Conservation (phyloP, 495 filamentous ascomycete genomes). For the Baudoinia panamericana region DNA sequence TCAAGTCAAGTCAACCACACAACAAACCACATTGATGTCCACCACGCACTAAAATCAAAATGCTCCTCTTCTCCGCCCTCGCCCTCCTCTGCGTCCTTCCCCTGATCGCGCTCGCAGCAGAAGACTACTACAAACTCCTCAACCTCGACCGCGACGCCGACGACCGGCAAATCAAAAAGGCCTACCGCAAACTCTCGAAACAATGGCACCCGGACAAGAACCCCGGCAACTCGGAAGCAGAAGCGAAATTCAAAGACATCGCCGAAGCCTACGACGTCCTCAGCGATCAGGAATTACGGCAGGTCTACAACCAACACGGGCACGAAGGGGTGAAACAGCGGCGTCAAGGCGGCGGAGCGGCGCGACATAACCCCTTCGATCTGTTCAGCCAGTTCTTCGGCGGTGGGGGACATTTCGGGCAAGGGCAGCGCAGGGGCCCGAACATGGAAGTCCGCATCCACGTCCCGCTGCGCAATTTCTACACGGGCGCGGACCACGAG, state of each 20-base stretch:
- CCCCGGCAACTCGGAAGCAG: constrained; percentile 65
- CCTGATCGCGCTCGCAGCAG: constrained; percentile 41
- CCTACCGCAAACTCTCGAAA: constrained; percentile 84
- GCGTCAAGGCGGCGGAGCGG: constrained; percentile 47
- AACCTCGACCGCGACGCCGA: constrained; percentile 68
- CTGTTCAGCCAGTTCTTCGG: constrained; percentile 97
- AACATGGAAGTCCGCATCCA: constrained; percentile 80
- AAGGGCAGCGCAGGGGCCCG: constrained; percentile 69
- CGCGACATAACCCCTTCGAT: constrained; percentile 96
- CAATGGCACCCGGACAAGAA: constrained; percentile 99
- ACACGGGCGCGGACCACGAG: constrained; percentile 71
- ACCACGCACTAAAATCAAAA: constrained; percentile 6
- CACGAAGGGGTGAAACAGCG: constrained; percentile 83
- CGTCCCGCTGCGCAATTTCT: constrained; percentile 84
- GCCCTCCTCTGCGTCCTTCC: constrained; percentile 35
- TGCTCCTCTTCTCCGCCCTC: constrained; percentile 17
- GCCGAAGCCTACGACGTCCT: constrained; percentile 95
- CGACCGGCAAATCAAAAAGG: constrained; percentile 89
- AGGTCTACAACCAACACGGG: constrained; percentile 92
- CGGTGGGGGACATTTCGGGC: constrained; percentile 69
- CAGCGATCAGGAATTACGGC: constrained; percentile 62
- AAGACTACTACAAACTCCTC: constrained; percentile 92
- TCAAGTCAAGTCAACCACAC: too few relatives aligned
- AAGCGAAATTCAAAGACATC: constrained; percentile 88
- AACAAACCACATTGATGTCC: too few relatives aligned